phyloP scores from a whole-genome alignment of 768 basidiomycete genomes.

The Kockovaella imperatae region DNA sequence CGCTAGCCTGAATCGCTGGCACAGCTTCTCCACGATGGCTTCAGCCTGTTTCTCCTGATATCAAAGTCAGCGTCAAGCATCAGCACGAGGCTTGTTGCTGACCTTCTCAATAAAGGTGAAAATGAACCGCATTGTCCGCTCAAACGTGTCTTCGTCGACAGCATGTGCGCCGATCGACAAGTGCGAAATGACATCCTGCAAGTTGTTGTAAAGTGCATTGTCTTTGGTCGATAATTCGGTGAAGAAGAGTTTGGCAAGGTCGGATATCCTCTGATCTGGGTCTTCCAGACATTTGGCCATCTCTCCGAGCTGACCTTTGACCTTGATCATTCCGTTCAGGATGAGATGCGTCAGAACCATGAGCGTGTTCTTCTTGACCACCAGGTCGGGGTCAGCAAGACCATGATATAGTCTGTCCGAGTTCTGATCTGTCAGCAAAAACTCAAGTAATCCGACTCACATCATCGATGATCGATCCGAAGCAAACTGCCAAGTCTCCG shows the following conservation, averaged over 20 bases:
- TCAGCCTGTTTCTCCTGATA: slow-evolving; percentile 93
- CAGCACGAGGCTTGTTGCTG: slow-evolving; percentile 13
- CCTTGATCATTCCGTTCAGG: slow-evolving; percentile 98
- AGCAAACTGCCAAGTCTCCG: slow-evolving; percentile 96
- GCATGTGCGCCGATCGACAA: slow-evolving; percentile 82
- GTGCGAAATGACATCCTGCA: slow-evolving; percentile 96
- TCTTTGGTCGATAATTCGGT: slow-evolving; percentile 92
- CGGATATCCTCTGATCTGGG: slow-evolving; percentile 72
- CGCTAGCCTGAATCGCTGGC: slow-evolving; percentile 82
- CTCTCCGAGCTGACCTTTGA: slow-evolving; percentile 97
- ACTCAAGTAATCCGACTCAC: slow-evolving; percentile 52
- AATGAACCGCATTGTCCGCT: slow-evolving; percentile 87
- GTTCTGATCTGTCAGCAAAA: slow-evolving; percentile 25
- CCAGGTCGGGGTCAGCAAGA: slow-evolving; percentile 71
- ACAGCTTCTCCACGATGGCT: slow-evolving; percentile 92
- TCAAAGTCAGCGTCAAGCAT: neutral
- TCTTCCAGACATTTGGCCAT: slow-evolving; percentile 99
- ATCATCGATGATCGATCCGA: slow-evolving; percentile 93
- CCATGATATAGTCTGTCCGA: slow-evolving; percentile 84
- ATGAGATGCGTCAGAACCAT: slow-evolving; percentile 98
- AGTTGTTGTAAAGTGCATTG: slow-evolving; percentile 97
- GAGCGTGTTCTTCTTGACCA: slow-evolving; percentile 97
- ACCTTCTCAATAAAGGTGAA: slow-evolving; percentile 97
- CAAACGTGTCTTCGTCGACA: slow-evolving; percentile 85
- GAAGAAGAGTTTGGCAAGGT: slow-evolving; percentile 97